A percentile compares a stretch with the other conserved stretches of the same genome.
Conservation (phyloP, 1,284 basidiomycete genomes). For the Boletellus deceptivus region DNA sequence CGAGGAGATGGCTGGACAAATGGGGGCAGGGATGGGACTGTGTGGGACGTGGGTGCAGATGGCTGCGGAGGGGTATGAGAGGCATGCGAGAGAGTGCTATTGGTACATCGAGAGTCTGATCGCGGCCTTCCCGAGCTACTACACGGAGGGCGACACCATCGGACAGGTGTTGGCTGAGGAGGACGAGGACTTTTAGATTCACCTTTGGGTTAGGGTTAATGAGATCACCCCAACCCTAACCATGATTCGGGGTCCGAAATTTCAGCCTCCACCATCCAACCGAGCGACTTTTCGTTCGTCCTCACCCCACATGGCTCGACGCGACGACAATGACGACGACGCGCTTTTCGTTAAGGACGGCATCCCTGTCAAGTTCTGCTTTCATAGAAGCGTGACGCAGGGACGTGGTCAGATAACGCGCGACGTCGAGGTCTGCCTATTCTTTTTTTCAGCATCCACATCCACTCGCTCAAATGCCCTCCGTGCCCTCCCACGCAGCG, state of each 20-base stretch:
- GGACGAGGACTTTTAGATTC: slow-evolving; percentile 4
- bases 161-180: background rate
- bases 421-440: slow-evolving; percentile 22
- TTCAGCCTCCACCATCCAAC: slow-evolving; percentile 2
- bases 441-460: background rate
- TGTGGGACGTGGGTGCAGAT: slow-evolving; percentile 59
- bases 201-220: slow-evolving; percentile 8
- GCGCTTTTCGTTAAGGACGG: slow-evolving; percentile 26
- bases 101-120: slow-evolving; percentile 32
- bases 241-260: slow-evolving; percentile 29
- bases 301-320: background rate
- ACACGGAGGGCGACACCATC: slow-evolving; percentile 17
- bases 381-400: slow-evolving; percentile 29
- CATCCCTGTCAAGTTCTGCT: slow-evolving; percentile 24
- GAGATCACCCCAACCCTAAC: slow-evolving; percentile 30
- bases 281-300: background rate
- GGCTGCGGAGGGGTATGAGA: slow-evolving; percentile 28
- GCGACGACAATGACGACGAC: slow-evolving; percentile 4
- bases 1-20: slow-evolving; percentile 36
- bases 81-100: slow-evolving; percentile 13
- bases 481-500: slow-evolving; percentile 6
- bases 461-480: background rate
- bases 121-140: slow-evolving; percentile 29
- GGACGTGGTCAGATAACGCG: slow-evolving; percentile 19
- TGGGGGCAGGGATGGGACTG: slow-evolving; percentile 48